Conservation (phyloP, 345 rosid species). For the Kernera saxatilis region DNA sequence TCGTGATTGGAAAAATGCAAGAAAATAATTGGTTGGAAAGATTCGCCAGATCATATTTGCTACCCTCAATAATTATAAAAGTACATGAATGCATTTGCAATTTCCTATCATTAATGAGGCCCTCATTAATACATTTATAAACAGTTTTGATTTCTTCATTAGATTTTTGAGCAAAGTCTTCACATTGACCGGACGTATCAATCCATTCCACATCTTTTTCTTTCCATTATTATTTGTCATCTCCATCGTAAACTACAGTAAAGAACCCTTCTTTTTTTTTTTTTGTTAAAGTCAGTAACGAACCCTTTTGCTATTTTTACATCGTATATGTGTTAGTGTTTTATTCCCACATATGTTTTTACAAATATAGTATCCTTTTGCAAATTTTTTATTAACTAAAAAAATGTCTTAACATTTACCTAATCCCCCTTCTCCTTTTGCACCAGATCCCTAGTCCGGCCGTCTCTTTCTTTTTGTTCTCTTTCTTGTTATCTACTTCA, state of each 20-base stretch:
- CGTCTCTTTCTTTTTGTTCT: not conserved
- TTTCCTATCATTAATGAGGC: conserved; percentile 8
- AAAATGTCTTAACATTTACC: too few species aligned
- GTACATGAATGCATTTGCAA: not conserved
- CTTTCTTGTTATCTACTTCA: too few species aligned
- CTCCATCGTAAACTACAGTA: too few species aligned
- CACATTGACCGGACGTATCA: not conserved
- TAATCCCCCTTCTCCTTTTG: too few species aligned
- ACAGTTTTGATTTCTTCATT: not conserved
- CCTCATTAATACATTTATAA: not conserved
- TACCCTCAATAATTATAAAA: conserved; percentile 14
- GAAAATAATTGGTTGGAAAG: conserved; percentile 5
- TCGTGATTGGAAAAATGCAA: not conserved
- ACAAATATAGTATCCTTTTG: too few species aligned
- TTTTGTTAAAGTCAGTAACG: too few species aligned
- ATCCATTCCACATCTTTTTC: not conserved
- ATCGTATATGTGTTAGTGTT: too few species aligned
- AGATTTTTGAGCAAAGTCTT: not conserved
- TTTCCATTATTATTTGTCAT: too few species aligned
- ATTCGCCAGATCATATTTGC: conserved; percentile 26
- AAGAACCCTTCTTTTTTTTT: too few species aligned
- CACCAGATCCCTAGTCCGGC: not conserved
- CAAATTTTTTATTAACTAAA: too few species aligned
- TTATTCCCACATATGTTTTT: too few species aligned
- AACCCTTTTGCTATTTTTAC: too few species aligned